Base-by-base conservation (phyloP, 495 filamentous ascomycete genomes). In the Annulohypoxylon maeteangense region DNA sequence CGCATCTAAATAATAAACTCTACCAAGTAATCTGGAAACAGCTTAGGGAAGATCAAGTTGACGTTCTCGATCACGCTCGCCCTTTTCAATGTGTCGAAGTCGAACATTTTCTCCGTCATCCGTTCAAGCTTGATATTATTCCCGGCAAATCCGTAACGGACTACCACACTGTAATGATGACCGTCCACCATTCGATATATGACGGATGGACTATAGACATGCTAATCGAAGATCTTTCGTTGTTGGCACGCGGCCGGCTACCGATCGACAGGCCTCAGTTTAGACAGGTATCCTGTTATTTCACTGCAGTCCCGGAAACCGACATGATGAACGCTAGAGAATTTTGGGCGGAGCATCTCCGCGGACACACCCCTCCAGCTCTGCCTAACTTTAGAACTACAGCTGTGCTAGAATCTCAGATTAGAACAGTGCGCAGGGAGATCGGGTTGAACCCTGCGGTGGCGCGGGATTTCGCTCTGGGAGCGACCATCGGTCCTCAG, bases 181-280 rank as follows among this genome's bases (percentile, higher is more conserved):
- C 70, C 2, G 25, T 96, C 29, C 90, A 95, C 67, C 93, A 96
- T 78, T 87, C 90, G 0, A 74, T 94, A 0, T 95, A 95, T 70
- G 93, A 96, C 72, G 93, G 92, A 5, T 96, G 93, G 93, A 92
- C 91, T 4, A 84, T 92, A 73, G 92, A 95, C 58, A 77, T 93
- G 32, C 76, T 95, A 0, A 72, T 93, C 20, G 79, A 82, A 3
- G 91, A 95, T 72, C 81, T 96, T 1, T 75, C 82, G 31, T 68
- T 63, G 6, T 70, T 88, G 3, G 74, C 83, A 56, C 68, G 44
- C 25, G 77, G 77, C 10, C 34, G 69, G 1, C 3, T 67, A 4
- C 62, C 75, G 1, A n/a, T 53, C 0, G 2, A 72, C 1, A 80
- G 88, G 56, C 87, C 90, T 3, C 82, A 86, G 55, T 92, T 87